Conservation (phyloP, 495 filamentous ascomycete genomes). For the Cairneyella variabilis region DNA sequence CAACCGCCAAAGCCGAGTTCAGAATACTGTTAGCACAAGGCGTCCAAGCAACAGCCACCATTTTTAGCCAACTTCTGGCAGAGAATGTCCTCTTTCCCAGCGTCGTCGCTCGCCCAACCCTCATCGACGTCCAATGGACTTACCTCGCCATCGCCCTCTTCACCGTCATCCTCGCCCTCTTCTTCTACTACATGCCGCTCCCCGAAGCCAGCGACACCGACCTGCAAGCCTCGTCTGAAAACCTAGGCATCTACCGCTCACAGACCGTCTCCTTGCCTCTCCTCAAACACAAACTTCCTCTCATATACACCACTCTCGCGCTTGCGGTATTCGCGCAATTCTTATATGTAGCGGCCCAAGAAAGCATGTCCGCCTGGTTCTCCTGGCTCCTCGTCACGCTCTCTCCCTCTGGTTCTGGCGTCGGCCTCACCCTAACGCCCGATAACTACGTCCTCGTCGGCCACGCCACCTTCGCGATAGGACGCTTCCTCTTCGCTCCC, state of each 20-base stretch:
- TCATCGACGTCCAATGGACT: conserved; percentile 72
- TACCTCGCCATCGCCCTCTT: conserved; percentile 72
- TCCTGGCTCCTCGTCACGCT: conserved; percentile 40
- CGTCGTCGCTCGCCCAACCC: conserved; percentile 17
- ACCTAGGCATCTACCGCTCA: conserved; percentile 12
- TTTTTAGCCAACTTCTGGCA: conserved; percentile 62
- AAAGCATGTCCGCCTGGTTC: conserved; percentile 66
- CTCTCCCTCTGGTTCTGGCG: conserved; percentile 37
- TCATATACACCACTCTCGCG: conserved; percentile 39
- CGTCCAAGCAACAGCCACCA: conserved; percentile 63
- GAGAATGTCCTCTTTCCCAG: conserved; percentile 64
- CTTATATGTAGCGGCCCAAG: conserved; percentile 70
- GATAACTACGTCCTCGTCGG: conserved; percentile 46
- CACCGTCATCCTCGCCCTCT: conserved; percentile 58
- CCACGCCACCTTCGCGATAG: conserved; percentile 43
- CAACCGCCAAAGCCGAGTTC: conserved; percentile 44
- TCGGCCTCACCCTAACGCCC: conserved; percentile 51
- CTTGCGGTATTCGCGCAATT: conserved; percentile 67
- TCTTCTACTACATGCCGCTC: conserved; percentile 56
- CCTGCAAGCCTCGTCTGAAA: conserved; percentile 39
- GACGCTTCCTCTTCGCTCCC: conserved; percentile 41
- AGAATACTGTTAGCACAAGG: conserved; percentile 66
- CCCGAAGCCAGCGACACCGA: conserved; percentile 49
- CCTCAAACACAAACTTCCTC: conserved; percentile 40
- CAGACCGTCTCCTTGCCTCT: conserved; percentile 34